Base-by-base conservation (phyloP, 2,329 filamentous ascomycete species). In the Dichotomopilus funicola region DNA sequence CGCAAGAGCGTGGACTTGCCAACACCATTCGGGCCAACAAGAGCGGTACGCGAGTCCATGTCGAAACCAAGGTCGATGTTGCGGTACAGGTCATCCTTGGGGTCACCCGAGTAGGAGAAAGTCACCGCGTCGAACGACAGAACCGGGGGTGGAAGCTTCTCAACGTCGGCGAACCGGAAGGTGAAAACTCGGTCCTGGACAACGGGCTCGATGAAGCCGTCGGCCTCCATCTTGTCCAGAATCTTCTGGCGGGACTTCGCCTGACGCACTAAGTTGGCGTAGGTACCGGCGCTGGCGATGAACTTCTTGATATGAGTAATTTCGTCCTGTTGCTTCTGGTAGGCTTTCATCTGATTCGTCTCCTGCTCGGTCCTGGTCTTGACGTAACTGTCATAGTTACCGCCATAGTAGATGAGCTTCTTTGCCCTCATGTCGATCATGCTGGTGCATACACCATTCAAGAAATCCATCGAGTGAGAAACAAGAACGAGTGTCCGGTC, bases 261-360 rank as follows among this genome's bases (percentile, higher is more conserved):
- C 77, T 99, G 94, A 73, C 89, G 84, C 71, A 99, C 94, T 79
- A 99, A 82, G 80, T 99, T 99, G 83, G 95, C 94, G 70, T 99
- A 99, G 59, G 94, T 99, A 91, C 95, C 94, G 56, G 94, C 94
- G 60, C 92, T 96, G 69, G 95, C 94, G 72, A 99, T 99, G 81
- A 99, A 99, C 78, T 97, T 96, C 82, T 99, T 97, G 82, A 99
- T 99, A 80, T 99, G 95, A 65, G 85, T 82, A 73, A 99, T 99
- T 79, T 99, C 94, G 61, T 99, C 94, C 72, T 99, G 94, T 74
- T 99, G 94, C 82, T 99, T 99, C 73, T 88, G 81, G 79, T 99
- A 99, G 61, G 94, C 94, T 82, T 97, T 99, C 84, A 88, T 90
- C 80, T 99, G 94, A 79, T 99, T 99, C 73, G 86, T 86, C 77